Conservation (phyloP, 2,329 filamentous ascomycete species). For the Rhynchosporium agropyri region DNA sequence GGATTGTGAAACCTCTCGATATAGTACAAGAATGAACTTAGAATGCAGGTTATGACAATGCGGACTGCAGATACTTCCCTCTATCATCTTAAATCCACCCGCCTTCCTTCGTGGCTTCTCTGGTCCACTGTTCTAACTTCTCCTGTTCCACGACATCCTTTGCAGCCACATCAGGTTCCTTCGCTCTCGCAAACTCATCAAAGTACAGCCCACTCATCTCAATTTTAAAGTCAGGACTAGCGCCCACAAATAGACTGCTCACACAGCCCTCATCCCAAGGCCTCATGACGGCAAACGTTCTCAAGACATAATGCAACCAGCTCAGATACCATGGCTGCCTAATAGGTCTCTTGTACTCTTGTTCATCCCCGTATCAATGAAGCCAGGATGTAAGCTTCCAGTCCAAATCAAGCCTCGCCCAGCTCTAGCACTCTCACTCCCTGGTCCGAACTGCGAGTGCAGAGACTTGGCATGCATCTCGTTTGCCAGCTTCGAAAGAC, state of each 20-base stretch:
- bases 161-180: slow-evolving; percentile 16
- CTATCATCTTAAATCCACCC: slow-evolving; percentile 23
- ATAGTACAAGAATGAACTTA: neutral
- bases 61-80: neutral
- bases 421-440: slow-evolving; percentile 18
- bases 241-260: slow-evolving; percentile 26
- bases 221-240: slow-evolving; percentile 25
- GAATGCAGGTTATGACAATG: too few relatives aligned
- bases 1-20: neutral
- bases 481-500: slow-evolving; percentile 31
- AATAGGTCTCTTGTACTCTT: slow-evolving; percentile 18
- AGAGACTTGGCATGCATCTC: slow-evolving; percentile 29
- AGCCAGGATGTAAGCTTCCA: slow-evolving; percentile 27
- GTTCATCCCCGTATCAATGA: slow-evolving; percentile 29
- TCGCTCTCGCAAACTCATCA: slow-evolving; percentile 19
- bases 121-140: slow-evolving; percentile 29
- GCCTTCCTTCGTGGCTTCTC: slow-evolving; percentile 24
- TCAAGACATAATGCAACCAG: slow-evolving; percentile 23
- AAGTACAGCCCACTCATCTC: slow-evolving; percentile 32
- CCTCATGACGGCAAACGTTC: slow-evolving; percentile 21
- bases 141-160: slow-evolving; percentile 18
- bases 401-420: slow-evolving; percentile 30
- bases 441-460: slow-evolving; percentile 28
- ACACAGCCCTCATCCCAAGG: slow-evolving; percentile 27
- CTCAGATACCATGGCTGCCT: slow-evolving; percentile 21